phyloP scores from a whole-genome alignment of 1,284 basidiomycete species.

The Psilocybe mexicana region DNA sequence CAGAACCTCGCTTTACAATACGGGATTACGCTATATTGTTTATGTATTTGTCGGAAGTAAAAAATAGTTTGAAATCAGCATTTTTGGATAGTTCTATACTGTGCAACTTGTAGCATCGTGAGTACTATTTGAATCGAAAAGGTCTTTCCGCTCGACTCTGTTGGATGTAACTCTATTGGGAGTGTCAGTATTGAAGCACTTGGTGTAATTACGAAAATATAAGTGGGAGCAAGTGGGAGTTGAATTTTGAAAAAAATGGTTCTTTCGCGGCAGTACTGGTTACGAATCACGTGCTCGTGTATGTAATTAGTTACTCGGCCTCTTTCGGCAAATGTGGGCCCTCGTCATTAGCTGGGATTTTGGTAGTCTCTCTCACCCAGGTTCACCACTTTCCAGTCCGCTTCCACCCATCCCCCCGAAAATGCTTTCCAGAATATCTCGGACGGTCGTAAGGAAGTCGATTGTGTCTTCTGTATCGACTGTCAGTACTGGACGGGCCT shows the following conservation, averaged over 20 bases:
- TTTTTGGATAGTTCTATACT: neutral
- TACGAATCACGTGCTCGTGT: neutral
- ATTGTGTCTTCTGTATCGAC: conserved; percentile 20
- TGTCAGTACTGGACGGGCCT: conserved; percentile 38
- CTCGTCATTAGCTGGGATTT: conserved; percentile 11
- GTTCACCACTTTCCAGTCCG: conserved; percentile 1
- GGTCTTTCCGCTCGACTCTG: neutral
- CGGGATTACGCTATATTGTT: neutral
- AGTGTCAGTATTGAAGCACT: too few species aligned
- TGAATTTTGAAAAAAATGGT: too few species aligned
- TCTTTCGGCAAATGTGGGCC: neutral
- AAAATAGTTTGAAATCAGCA: neutral
- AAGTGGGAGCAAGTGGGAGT: too few species aligned
- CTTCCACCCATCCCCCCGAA: conserved; percentile 18
- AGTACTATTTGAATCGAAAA: neutral
- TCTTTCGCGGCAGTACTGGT: too few species aligned
- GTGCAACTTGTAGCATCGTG: neutral
- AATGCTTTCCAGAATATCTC: conserved; percentile 60
- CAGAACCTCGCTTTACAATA: neutral
- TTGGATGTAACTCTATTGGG: too few species aligned
- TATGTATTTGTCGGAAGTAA: neutral
- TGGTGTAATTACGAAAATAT: too few species aligned
- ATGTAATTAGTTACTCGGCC: neutral
- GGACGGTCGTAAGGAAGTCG: conserved; percentile 36
- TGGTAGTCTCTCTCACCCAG: conserved; percentile 5